Base-by-base conservation (phyloP, 495 filamentous ascomycete genomes). In the Friedmanniomyces endolithicus region DNA sequence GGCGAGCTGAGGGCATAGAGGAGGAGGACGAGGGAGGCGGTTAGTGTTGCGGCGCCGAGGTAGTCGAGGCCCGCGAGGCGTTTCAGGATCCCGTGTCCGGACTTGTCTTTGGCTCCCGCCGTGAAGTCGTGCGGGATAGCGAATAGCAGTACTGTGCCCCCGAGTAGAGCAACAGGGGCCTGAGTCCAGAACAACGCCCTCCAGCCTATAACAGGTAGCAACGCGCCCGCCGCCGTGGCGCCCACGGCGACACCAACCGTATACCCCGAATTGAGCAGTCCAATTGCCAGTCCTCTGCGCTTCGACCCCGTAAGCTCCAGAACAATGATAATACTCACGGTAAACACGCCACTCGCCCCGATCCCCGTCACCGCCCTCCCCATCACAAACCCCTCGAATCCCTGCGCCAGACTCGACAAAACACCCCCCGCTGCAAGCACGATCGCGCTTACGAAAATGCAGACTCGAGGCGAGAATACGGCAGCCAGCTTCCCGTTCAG, bases 211-310 rank as follows among this genome's bases (percentile, higher is more conserved):
- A 67, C 71, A 1, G 76, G 75, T 8, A 81, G 70, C 43, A 87
- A 57, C 0, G 79, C 75, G 0, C 85, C 86, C 17, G 82, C 81
- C 29, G 86, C 67, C 12, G 86, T 77, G 2, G 85, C 86, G 8
- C 86, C 85, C 0, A 80, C 70, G 0, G 84, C 77, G 14, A 90
- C 70, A 11, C 86, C 85, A 16, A 79, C 74, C 0, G 85, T 89
- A 55, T 82, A 83, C 0, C 80, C 80, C 11, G 75, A 66, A 63
- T 81, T 83, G 53, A 84, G 69, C 11, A 87, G 57, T 0, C 86
- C 86, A 53, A 88, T 76, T 58, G 77, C 85, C 17, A 90, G 52
- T 1, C 85, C 86, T 48, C 86, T 70, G 23, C 78, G 71, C 54
- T 78, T 76, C 45, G 79, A 76, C 24, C 73, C 78, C 0, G 79